These are phyloP conservation scores for Pichia sp. DNA, from an alignment of 1,139 yeast species.

Conservation along the genomic window DNA sequence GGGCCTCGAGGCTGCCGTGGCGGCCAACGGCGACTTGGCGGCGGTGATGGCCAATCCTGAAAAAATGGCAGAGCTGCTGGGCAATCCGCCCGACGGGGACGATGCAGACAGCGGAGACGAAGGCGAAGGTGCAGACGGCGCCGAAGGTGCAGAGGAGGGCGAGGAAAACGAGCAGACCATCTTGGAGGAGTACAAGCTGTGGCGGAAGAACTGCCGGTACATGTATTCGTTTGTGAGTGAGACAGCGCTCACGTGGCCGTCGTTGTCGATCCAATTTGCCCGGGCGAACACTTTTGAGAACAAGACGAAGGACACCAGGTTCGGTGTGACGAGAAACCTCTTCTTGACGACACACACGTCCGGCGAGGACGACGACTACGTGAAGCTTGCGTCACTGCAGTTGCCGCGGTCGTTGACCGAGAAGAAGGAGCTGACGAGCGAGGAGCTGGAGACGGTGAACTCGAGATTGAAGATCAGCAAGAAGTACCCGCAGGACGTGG, in stretches of 20 bases:
- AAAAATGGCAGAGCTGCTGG: not conserved
- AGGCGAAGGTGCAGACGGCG: slow-evolving; percentile 16
- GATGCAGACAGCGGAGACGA: not conserved
- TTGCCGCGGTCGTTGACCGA: slow-evolving; percentile 47
- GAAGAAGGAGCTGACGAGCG: slow-evolving; percentile 27
- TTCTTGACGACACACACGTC: slow-evolving; percentile 86
- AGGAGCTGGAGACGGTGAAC: slow-evolving; percentile 35
- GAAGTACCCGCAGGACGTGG: slow-evolving; percentile 43
- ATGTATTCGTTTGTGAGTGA: slow-evolving; percentile 81
- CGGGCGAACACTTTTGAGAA: slow-evolving; percentile 40
- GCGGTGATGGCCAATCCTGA: not conserved
- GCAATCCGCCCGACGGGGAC: not conserved
- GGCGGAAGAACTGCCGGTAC: slow-evolving; percentile 75
- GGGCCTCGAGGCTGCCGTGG: not conserved
- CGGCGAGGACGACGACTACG: slow-evolving; percentile 69
- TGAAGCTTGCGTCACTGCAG: slow-evolving; percentile 71
- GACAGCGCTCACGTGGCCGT: slow-evolving; percentile 77
- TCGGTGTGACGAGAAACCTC: slow-evolving; percentile 34
- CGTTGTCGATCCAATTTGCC: slow-evolving; percentile 72
- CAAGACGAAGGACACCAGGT: slow-evolving; percentile 26
- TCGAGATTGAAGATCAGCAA: slow-evolving; percentile 61
- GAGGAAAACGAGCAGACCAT: slow-evolving; percentile 40
- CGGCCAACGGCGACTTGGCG: not conserved
- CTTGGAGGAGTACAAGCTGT: slow-evolving; percentile 67
- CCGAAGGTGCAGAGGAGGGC: slow-evolving; percentile 16